Evolutionary conservation across 2,329 filamentous ascomycete genomes (phyloP), one percentile per base, ranked within the genome.

Genomic region (Ceratocystis ficicola): DNA sequence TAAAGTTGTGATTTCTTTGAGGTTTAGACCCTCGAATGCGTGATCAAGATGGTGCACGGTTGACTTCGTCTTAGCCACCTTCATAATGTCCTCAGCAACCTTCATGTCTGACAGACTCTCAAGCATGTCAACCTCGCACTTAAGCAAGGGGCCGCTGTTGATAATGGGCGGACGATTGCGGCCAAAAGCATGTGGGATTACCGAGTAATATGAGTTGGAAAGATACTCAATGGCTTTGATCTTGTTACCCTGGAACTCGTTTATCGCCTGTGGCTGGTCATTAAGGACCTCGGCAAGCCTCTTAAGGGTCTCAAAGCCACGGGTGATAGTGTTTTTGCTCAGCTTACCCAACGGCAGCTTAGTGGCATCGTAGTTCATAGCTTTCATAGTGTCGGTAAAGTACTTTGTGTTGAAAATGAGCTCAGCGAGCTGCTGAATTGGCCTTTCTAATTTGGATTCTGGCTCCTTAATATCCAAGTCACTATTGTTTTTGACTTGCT

Each of bases 21-120:
- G 77, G 5, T 83, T 82, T 1, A 96, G 80, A 30, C 84, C 83
- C 66, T 83, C 76, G 77, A 86, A 95, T 69, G 89, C 88, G 59
- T 80, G 80, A 73, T 95, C 90, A 5, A 93, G 79, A 15, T 79
- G 77, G 70, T 92, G 83, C 17, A 89, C 71, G 12, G 77, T 76
- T 66, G 80, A 77, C 8, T 76, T 76, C 32, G 81, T 76, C 48
- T 76, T 75, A 6, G 60, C 28, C 73, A 75, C 76, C 74, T 89
- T 91, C 81, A 95, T 86, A 72, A 95, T 87, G 30, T 86, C 81
- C 25, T 85, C 83, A 1, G 89, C 86, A 68, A 89, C 86, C 75
- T 92, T 91, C 88, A 95, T 93, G 71, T 94, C 89, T 1, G 85
- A 86, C 72, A 95, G 77, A 68, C 85, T 88, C 71, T 95, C 89